Base-by-base conservation (phyloP, 2,329 filamentous ascomycete species). In the Decorospora gaudefroyi region DNA sequence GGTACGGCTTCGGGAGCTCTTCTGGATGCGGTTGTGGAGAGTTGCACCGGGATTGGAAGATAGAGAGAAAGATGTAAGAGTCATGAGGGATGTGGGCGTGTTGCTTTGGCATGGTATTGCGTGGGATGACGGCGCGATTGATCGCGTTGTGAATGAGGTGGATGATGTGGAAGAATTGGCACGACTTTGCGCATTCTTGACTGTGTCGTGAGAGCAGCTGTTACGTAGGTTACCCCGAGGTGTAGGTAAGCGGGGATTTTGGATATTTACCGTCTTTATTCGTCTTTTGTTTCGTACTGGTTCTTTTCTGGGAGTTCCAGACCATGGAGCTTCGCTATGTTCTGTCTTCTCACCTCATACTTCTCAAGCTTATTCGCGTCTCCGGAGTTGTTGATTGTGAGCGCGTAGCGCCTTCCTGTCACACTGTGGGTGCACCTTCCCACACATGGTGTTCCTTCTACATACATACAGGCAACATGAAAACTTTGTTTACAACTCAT, bases 101-200 rank as follows among this genome's bases (percentile, higher is more conserved):
- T 48, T 86, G 12, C 70, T 86, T 2, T 86, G 83, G 83, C 75
- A 80, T 61, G 83, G 82, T 1, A 82, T 81, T 58, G 81, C 82
- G 2, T 85, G 82, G 64, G 82, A 86, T 59, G 75, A 81, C 16
- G 82, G 83, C 0, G 69, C 65, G 21, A 74, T 86, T 41, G 72
- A 85, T 63, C 74, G 83, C 1, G 80, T 80, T 11, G 79, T 85
- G 1, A 69, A 79, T 45, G 71, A 74, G 29, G 71, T 67, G 2
- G 69, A 69, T 15, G 81, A 86, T 55, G 67, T 68, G 15, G 70
- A 70, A 25, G 82, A 85, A 58, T 59, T 85, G n/a, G 69, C 72
- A 19, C 76, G 74, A 55, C 67, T 86, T 25, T 72, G 78, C 25
- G 65, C 64, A 11, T 73, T 73, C 43, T 51, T 73, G 41, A 38